These are phyloP conservation scores for Polyporus tsugae DNA, from an alignment of 1,284 basidiomycete genomes.

Conservation along the genomic window DNA sequence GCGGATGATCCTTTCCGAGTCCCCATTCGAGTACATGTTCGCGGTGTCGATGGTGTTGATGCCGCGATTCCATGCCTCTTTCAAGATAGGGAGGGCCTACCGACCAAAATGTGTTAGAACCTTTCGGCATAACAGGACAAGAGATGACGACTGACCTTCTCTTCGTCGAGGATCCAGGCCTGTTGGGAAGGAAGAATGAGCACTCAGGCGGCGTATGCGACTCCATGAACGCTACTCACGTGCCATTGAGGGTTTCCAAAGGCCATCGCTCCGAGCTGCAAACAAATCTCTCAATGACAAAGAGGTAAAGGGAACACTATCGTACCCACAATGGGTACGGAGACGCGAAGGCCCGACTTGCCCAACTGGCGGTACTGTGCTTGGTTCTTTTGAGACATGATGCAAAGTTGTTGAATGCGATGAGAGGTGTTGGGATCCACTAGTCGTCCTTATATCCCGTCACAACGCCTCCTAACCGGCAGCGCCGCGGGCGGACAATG, in stretches of 20 bases:
- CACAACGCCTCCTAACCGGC: neutral
- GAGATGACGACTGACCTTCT: slow-evolving; percentile 35
- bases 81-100: slow-evolving; percentile 47
- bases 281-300: neutral
- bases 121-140: neutral
- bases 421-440: neutral
- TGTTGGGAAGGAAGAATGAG: slow-evolving; percentile 22
- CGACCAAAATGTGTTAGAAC: neutral
- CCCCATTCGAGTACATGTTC: slow-evolving; percentile 63
- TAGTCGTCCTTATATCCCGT: neutral
- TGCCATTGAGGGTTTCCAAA: slow-evolving; percentile 52
- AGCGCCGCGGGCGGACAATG: neutral
- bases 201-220: neutral
- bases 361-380: slow-evolving; percentile 54
- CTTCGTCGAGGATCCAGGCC: slow-evolving; percentile 56
- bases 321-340: slow-evolving; percentile 51
- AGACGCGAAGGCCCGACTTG: slow-evolving; percentile 57
- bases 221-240: slow-evolving; percentile 30
- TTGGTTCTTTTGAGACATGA: slow-evolving; percentile 1
- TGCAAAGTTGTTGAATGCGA: neutral
- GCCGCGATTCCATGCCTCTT: slow-evolving; percentile 59
- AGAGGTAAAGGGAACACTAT: too few species aligned
- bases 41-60: slow-evolving; percentile 65
- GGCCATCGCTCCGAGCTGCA: slow-evolving; percentile 55
- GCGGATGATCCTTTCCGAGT: slow-evolving; percentile 54